Base-by-base conservation (phyloP, 352 stramenopile species). In the Pythium phragmitis region DNA sequence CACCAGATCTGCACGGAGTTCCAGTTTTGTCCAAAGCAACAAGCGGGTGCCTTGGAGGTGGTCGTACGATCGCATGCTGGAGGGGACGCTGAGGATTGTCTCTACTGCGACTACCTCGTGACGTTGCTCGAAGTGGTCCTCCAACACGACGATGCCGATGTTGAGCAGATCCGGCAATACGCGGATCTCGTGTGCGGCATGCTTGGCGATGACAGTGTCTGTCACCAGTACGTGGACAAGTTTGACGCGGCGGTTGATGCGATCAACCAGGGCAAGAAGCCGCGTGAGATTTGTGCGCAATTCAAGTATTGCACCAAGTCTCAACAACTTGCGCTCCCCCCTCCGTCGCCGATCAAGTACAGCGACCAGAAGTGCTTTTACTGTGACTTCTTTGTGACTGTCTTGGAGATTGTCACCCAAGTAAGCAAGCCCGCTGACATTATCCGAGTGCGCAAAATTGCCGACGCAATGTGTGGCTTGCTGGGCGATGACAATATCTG, bases 171-270 rank as follows among this genome's bases (percentile, higher is more conserved):
- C 13, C 84, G 84, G 1, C 49, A 74, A 49, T 89, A 88, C 43
- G 81, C 82, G 0, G 82, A 91, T 50, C 87, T 93, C 73, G 81
- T 93, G 14, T 93, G 85, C 47, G 75, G 80, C 64, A 80, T 89
- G 60, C 73, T 93, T 3, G 80, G 82, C 16, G 64, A 76, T 7
- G 72, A 84, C 30, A 91, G 79, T 46, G 55, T 75, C 0, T 93
- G 82, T 43, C 85, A 93, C 58, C 52, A 76, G 57, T 92, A 92
- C 39, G 64, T 92, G 36, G 78, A 85, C 47, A 68, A 92, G 55
- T 53, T 93, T 14, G 81, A 92, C 48, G 79, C 71, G 19, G 71
- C 88, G 9, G 76, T 93, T 57, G 81, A 92, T 60, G 66, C 57
- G 7, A 74, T 93, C 36, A 77, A 80, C 36, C 80, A 86, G 50